Evolutionary conservation across 1,139 yeast species (phyloP).

Genomic region (Diutina sp.): DNA sequence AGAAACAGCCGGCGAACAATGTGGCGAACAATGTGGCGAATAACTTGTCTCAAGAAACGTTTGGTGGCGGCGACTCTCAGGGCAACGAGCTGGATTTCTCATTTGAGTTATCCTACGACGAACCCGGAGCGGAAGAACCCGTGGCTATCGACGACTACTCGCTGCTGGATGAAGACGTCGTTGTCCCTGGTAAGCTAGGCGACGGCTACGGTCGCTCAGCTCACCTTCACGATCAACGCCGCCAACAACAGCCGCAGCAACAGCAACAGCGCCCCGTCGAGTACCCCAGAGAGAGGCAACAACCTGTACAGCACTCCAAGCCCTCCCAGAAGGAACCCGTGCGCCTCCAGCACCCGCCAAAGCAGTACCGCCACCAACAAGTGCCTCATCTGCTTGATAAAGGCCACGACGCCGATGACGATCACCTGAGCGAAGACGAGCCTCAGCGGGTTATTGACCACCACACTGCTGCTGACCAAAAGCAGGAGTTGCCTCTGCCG

Average conservation of each 20-base stretch:
- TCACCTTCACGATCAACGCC: background rate
- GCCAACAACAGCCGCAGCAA: background rate
- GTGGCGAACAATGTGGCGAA: conserved; percentile 5
- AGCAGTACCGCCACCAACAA: conserved; percentile 1
- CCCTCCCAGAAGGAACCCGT: background rate
- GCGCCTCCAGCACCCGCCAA: background rate
- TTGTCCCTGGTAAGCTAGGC: background rate
- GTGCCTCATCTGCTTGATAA: background rate
- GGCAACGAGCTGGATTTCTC: conserved; percentile 18
- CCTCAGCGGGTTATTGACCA: background rate
- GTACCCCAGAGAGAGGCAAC: background rate
- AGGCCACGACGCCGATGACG: background rate
- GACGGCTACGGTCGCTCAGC: background rate
- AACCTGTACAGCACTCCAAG: background rate
- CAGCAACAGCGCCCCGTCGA: background rate
- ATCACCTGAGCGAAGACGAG: background rate
- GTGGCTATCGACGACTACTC: background rate
- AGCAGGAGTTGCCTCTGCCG: background rate
- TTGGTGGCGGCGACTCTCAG: background rate
- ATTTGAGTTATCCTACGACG: conserved; percentile 28
- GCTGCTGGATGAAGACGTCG: background rate
- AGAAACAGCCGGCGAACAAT: conserved; percentile 1
- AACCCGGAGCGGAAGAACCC: conserved; percentile 6
- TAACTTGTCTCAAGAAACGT: background rate
- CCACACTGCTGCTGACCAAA: no score